These are phyloP conservation scores for Calonectria crousiana DNA, from an alignment of 2,329 filamentous ascomycete genomes.

Conservation along the genomic window DNA sequence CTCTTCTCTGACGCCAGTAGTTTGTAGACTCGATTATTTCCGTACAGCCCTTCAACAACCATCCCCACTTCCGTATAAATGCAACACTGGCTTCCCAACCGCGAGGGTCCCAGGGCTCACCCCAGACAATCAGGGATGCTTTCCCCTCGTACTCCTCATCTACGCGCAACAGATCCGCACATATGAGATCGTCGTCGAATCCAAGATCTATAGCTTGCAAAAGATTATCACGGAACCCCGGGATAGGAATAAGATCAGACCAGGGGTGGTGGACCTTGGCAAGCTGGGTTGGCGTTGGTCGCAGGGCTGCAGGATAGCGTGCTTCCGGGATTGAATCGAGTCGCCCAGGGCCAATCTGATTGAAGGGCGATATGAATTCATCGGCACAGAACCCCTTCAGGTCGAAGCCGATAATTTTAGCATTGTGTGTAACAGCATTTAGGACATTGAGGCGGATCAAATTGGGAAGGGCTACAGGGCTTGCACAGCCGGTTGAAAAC, in stretches of 20 bases:
- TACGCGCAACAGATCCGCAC: conserved; percentile 5
- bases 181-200: neutral
- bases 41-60: neutral
- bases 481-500: neutral
- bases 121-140: conserved; percentile 5
- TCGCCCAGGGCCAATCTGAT: neutral
- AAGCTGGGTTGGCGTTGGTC: neutral
- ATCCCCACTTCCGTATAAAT: conserved; percentile 52
- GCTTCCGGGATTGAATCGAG: neutral
- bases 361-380: conserved; percentile 10
- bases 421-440: neutral
- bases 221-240: conserved; percentile 4
- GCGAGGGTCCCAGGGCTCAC: neutral
- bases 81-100: conserved; percentile 13
- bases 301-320: neutral
- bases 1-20: conserved; percentile 11
- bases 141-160: neutral
- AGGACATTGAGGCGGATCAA: conserved; percentile 1
- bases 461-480: neutral
- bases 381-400: neutral
- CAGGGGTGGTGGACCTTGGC: conserved; percentile 9
- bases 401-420: neutral
- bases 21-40: conserved; percentile 4
- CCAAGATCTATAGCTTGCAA: neutral
- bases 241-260: conserved; percentile 5